Evolutionary conservation across 129 eudicot genomes (phyloP), one percentile per base, ranked within the genome.

Genomic region (Oenanthe sinensis): DNA sequence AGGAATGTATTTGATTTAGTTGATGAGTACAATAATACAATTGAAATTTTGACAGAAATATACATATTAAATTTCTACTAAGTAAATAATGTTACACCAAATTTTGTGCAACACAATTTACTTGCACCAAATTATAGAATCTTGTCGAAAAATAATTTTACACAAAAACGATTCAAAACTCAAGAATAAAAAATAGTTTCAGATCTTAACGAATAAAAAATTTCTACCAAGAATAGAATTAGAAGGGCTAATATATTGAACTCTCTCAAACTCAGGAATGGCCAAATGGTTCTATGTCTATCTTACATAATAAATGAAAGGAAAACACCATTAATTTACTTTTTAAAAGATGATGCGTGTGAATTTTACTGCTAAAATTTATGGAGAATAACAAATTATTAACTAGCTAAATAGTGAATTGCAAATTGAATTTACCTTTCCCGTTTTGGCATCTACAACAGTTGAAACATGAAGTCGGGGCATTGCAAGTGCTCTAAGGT

Each of bases 391-490:
- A 65, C 8, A 71, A n/a, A n/a, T n/a, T 55, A 26, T 58, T 22
- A 69, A 50, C 42, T 62, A 30, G 13, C 5, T n/a, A 55, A 19
- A 55, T 28, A 12, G 44, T 14, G 30, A 52, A 43, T 24, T 36
- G 16, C 26, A 54, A 6, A 77, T 73, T 78, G 54, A 40, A 73
- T 78, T 58, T 79, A 94, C 98, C 97, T 94, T 91, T 55, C 98
- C 98, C 16, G 97, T 94, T 91, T 83, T 90, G 62, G 97, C 79
- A 85, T 91, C 98, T 75, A 94, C 97, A 37, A 94, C 96, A 50
- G 97, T 94, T 28, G 98, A 94, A 80, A 91, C 79, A 54, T 85
- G 85, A 47, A 94, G 96, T 76, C 88, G 98, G 78, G 98, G 96
- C 81, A 65, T 81, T 77, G 98, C 97, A 76, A 90, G 43, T 79